phyloP scores from a whole-genome alignment of 1,139 yeast genomes.

The Candida freyschussii region DNA sequence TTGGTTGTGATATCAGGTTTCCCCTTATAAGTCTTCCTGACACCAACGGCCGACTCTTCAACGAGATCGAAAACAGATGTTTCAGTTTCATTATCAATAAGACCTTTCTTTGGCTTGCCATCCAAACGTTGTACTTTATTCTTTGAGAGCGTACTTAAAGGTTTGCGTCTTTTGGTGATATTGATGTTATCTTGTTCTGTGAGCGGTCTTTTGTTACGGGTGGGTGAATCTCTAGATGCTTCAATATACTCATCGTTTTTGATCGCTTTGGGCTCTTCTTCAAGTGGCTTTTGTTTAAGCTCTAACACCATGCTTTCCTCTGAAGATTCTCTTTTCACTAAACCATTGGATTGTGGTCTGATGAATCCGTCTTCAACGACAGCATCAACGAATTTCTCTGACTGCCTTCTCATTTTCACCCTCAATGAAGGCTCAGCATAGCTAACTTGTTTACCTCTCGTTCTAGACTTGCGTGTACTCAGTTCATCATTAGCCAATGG shows the following conservation, averaged over 20 bases:
- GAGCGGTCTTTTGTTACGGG: constrained; percentile 11
- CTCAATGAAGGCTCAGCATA: constrained; percentile 67
- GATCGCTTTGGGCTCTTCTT: neutral
- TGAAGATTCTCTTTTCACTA: constrained; percentile 1
- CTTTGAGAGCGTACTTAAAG: constrained; percentile 14
- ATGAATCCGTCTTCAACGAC: constrained; percentile 17
- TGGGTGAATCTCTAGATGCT: constrained; percentile 5
- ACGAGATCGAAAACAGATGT: constrained; percentile 26
- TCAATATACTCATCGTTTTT: constrained; percentile 4
- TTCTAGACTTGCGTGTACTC: constrained; percentile 32
- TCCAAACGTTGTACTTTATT: constrained; percentile 16
- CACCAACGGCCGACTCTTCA: constrained; percentile 25
- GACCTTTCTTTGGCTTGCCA: constrained; percentile 6
- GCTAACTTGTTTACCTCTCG: constrained; percentile 51
- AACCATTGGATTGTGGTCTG: constrained; percentile 4
- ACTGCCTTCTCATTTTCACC: constrained; percentile 66
- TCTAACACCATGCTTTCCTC: neutral
- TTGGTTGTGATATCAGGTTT: constrained; percentile 19
- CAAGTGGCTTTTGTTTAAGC: neutral
- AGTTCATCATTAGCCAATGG: constrained; percentile 20
- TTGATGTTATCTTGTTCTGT: constrained; percentile 20
- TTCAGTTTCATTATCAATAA: constrained; percentile 16
- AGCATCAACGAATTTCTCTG: constrained; percentile 58
- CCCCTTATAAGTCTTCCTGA: constrained; percentile 24
- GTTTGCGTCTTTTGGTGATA: constrained; percentile 26